Evolutionary conservation across 495 filamentous ascomycete species (phyloP), one percentile per base, ranked within the genome.

Genomic region (Annulohypoxylon maeteangense): DNA sequence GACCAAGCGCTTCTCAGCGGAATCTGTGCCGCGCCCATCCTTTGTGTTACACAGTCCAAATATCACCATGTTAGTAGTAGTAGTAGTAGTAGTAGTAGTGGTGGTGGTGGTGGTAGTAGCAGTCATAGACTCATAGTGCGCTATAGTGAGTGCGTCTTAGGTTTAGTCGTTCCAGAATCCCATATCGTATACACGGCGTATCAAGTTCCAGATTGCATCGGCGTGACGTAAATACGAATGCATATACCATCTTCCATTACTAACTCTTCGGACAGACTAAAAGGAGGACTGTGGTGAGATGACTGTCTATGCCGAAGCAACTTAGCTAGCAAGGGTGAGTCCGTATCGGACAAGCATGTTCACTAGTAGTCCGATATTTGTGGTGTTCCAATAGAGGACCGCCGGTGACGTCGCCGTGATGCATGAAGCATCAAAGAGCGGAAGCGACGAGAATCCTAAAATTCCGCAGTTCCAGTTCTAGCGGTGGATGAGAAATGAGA

Each of bases 361-460:
- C 27, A 31, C 48, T 29, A 31, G 44, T 60, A n/a, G 23, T 32
- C 40, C 42, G 57, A n/a, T 20, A 32, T 44, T 23, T 36, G 42
- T 50, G 47, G 53, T 50, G 27, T 29, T 45, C 62, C 2, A 20
- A 45, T 22, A 25, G 3, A 27, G 18, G 25, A 27, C 12, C n/a
- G 47, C 31, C 55, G 27, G 57, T 73, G 70, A 73, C 65, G 65
- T 73, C 32, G 70, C 38, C 45, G 40, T 58, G 70, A 66, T 69
- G 70, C 70, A 68, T 29, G 54, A 12, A 53, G 50, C 47, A 50
- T 62, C 56, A 73, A 73, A 73, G 70, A 55, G 70, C 70, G 70
- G 62, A 62, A 55, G 54, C 60, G 22, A 25, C 22, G 12, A 42
- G 18, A 62, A 50, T 14, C 31, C 32, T 5, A 3, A 57, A 64